Percentiles rank a stretch among this genome's conserved stretches.
phyloP scores from a whole-genome alignment of 768 basidiomycete species.

The Suillus luteus region DNA sequence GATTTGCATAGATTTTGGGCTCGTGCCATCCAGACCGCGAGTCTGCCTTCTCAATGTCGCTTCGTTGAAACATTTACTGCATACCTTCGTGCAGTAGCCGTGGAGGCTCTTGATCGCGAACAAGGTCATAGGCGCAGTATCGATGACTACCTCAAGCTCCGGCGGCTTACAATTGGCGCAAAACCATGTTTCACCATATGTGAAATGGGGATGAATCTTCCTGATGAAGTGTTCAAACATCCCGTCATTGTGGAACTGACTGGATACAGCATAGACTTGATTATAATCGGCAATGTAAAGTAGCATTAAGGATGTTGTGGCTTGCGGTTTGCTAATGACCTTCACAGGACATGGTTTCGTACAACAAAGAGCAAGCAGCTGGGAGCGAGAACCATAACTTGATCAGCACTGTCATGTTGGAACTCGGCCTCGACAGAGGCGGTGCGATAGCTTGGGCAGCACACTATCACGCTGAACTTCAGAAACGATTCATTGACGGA shows the following conservation, averaged over 20 bases:
- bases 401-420: constrained; percentile 36
- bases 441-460: constrained; percentile 32
- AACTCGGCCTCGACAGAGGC: constrained; percentile 25
- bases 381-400: constrained; percentile 36
- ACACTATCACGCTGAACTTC: constrained; percentile 16
- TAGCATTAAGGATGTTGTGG: background rate
- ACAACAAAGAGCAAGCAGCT: constrained; percentile 36
- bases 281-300: constrained; percentile 28
- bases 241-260: constrained; percentile 15
- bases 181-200: constrained; percentile 32
- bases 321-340: background rate
- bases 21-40: constrained; percentile 5
- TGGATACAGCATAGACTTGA: constrained; percentile 19
- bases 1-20: constrained; percentile 15
- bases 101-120: constrained; percentile 14
- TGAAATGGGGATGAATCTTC: constrained; percentile 34
- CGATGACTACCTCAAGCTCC: constrained; percentile 34
- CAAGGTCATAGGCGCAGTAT: constrained; percentile 26
- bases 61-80: constrained; percentile 10
- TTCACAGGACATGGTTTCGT: constrained; percentile 38
- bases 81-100: constrained; percentile 10
- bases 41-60: constrained; percentile 10
- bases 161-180: constrained; percentile 34
- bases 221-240: constrained; percentile 36
- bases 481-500: constrained; percentile 23